Percentiles rank a stretch among this genome's conserved stretches.
Conservation (phyloP, 2,329 filamentous ascomycete genomes). For the Epichloe baconii region DNA sequence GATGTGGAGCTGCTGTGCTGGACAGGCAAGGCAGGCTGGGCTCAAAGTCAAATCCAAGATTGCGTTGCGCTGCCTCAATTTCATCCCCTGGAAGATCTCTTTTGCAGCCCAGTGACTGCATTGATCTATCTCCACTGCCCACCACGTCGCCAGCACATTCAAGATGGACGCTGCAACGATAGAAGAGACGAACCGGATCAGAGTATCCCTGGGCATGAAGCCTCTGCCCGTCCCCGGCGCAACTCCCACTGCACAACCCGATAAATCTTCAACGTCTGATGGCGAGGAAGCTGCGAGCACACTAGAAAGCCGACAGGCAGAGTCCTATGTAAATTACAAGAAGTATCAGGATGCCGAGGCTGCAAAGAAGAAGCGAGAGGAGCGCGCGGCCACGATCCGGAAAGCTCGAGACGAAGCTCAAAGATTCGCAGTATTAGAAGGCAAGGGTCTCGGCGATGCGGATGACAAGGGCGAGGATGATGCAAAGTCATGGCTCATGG, state of each 20-base stretch:
- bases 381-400: conserved; percentile 70
- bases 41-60: neutral
- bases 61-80: neutral
- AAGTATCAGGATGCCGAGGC: conserved; percentile 56
- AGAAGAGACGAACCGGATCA: conserved; percentile 88
- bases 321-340: conserved; percentile 59
- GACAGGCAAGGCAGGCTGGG: neutral
- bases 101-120: neutral
- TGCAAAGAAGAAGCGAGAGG: conserved; percentile 65
- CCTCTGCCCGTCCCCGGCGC: conserved; percentile 73
- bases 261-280: conserved; percentile 38
- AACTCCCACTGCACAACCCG: conserved; percentile 20
- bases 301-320: conserved; percentile 65
- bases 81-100: neutral
- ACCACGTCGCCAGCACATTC: neutral
- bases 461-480: conserved; percentile 55
- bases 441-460: conserved; percentile 69
- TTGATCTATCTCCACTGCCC: neutral
- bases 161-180: conserved; percentile 59
- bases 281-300: conserved; percentile 65
- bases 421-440: conserved; percentile 62
- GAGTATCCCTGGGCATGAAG: conserved; percentile 77
- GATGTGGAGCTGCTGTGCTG: neutral
- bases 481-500: conserved; percentile 75
- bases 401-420: conserved; percentile 77